Evolutionary conservation across 306 rosid genomes (phyloP), one percentile per base, ranked within the genome.

Genomic region (Casuarina cunninghamiana): DNA sequence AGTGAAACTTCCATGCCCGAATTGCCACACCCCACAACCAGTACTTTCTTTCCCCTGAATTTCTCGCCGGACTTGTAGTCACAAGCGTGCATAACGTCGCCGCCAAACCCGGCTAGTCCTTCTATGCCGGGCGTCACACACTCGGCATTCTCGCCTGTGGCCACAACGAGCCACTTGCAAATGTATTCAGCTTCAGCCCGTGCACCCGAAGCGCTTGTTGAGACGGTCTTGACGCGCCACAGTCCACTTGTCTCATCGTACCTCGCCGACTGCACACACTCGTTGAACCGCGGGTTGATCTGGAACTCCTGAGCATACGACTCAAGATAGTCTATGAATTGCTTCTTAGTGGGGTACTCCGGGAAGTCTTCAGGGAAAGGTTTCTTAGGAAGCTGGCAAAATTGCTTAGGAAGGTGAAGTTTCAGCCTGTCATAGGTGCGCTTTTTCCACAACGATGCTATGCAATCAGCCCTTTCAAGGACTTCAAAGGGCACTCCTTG

Each of bases 111-210:
- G 1, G 62, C 5, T 1, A 95, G 26, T 2, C 99, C 97, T 10
- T 95, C 84, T n/a, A 93, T 86, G 1, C 87, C 96, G 3, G 99
- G 97, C 45, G 76, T 2, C 8, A 91, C 96, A 63, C 91, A 69
- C 91, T 91, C 99, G 0, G 99, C 99, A 87, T 95, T 91, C 49
- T 95, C 99, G 37, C 99, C 99, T 1, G 99, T 95, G 61, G 99
- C 99, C 17, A 91, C 97, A 3, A 95, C 89, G 0, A 95, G 91
- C 97, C 97, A 95, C 76, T 85, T 53, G 81, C 91, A 88, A 75
- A 95, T 86, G 82, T 93, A 93, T 88, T 95, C 99, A 42, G 87
- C 75, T 77, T 89, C 96, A 0, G 77, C 42, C 0, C 75, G 76
- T 53, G 9, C 45, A 0, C 83, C 39, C 72, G 82, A 81, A 2